A percentile compares a stretch with the other conserved stretches of the same genome.
Conservation (phyloP, 1,284 basidiomycete species). For the Ceratobasidium sp. region DNA sequence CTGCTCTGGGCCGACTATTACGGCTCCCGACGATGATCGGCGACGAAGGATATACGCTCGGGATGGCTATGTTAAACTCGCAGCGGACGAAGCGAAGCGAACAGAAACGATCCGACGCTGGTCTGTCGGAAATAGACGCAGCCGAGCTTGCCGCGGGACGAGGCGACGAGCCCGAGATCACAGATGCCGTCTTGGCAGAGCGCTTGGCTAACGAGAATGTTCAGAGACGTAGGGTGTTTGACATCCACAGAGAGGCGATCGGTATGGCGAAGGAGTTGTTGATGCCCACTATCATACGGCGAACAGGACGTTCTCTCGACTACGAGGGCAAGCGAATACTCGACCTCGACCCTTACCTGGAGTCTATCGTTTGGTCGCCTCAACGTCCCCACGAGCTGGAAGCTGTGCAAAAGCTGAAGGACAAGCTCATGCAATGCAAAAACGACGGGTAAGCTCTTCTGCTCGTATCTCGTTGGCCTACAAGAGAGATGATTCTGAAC, state of each 20-base stretch:
- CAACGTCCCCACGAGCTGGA: not conserved
- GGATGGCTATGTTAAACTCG: not conserved
- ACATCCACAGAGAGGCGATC: conserved; percentile 1
- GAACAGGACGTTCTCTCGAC: not conserved
- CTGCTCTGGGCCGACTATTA: not conserved
- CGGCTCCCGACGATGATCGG: conserved; percentile 47
- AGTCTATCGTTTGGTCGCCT: conserved; percentile 3
- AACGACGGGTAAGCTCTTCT: conserved; percentile 1
- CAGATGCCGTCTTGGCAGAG: not conserved
- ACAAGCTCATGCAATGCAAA: not conserved
- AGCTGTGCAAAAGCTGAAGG: not conserved
- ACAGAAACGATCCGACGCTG: not conserved
- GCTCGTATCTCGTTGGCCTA: not conserved
- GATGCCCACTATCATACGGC: not conserved
- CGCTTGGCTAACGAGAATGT: not conserved
- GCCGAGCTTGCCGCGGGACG: not conserved
- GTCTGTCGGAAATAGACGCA: not conserved
- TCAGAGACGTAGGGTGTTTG: not conserved
- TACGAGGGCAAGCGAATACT: not conserved
- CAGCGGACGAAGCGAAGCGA: not conserved
- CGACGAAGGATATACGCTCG: conserved; percentile 53
- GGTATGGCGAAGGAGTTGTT: not conserved
- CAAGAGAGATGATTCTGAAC: not conserved
- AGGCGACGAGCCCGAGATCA: not conserved
- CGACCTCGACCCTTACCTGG: conserved; percentile 1